A percentile compares a stretch with the other conserved stretches of the same genome.
These are phyloP conservation scores for Claviceps paspali DNA, from an alignment of 2,329 filamentous ascomycete species.

Conservation along the genomic window DNA sequence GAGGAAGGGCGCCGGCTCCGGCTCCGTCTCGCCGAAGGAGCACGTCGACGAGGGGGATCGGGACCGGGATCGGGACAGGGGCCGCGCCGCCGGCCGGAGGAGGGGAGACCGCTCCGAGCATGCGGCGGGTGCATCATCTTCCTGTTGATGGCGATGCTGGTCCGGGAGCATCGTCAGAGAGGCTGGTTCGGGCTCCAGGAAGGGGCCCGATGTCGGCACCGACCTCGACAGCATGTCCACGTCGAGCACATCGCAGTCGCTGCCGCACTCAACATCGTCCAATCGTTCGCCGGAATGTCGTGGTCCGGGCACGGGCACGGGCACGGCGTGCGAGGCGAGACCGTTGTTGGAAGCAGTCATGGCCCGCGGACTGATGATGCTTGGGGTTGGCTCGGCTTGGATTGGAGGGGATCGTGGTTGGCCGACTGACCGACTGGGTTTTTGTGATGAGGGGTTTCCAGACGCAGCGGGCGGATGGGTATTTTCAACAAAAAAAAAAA, in stretches of 20 bases:
- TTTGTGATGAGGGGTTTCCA: no score
- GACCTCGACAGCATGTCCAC: conserved; percentile 21
- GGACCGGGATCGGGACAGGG: conserved; percentile 10
- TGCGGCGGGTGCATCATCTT: neutral
- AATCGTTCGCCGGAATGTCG: no score
- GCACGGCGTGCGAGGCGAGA: neutral
- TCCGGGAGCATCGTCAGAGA: conserved; percentile 24
- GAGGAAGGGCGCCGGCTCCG: conserved; percentile 20
- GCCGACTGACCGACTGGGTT: no score
- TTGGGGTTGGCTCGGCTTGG: no score
- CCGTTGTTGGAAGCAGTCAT: neutral
- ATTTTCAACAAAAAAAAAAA: no score
- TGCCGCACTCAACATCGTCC: neutral
- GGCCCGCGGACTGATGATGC: no score
- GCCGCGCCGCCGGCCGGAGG: conserved; percentile 10
- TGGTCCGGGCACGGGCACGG: no score
- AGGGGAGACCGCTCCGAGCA: conserved; percentile 14
- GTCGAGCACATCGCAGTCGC: conserved; percentile 1
- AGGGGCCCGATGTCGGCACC: conserved; percentile 20
- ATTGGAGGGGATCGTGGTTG: no score
- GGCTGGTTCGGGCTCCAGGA: conserved; percentile 26
- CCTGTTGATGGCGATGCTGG: neutral
- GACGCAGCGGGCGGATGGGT: no score
- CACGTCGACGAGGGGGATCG: conserved; percentile 4
- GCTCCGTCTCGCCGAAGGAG: neutral